These are phyloP conservation scores for Solanum lycopersicoides DNA, from an alignment of 257 asterid species.

Conservation along the genomic window DNA sequence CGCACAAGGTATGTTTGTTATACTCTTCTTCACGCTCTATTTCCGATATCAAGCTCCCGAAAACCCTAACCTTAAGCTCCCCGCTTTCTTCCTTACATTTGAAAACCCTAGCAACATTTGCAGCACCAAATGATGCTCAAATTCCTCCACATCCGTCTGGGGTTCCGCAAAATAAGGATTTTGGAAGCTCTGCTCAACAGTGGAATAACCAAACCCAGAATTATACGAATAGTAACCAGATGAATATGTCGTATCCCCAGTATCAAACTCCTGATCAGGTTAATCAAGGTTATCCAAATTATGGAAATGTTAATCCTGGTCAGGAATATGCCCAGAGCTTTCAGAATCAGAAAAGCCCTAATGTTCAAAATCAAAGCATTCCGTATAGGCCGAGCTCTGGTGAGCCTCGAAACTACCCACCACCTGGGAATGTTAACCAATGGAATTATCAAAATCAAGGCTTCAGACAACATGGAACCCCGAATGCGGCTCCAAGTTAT, in stretches of 20 bases:
- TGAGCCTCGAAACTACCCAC: conserved; percentile 14
- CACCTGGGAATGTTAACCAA: conserved; percentile 24
- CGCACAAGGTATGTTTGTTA: conserved; percentile 18
- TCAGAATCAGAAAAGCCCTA: conserved; percentile 1
- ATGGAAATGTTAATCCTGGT: conserved; percentile 15
- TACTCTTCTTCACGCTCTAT: conserved; percentile 3
- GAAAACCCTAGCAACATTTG: conserved; percentile 37
- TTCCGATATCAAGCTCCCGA: conserved; percentile 3
- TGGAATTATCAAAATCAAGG: conserved; percentile 32
- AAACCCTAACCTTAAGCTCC: conserved; percentile 22
- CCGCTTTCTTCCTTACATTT: conserved; percentile 1
- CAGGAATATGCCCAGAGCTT: conserved; percentile 8
- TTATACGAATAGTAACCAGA: conserved; percentile 9
- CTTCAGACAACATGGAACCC: conserved; percentile 13
- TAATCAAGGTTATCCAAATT: conserved; percentile 28
- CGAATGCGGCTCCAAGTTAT: conserved; percentile 18
- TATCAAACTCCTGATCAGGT: conserved; percentile 22
- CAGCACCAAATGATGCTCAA: conserved; percentile 25
- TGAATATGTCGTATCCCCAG: conserved; percentile 10
- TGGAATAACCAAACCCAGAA: conserved; percentile 7
- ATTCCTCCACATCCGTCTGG: not conserved
- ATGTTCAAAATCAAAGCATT: conserved; percentile 26
- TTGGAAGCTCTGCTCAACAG: conserved; percentile 11
- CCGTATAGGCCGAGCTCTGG: conserved; percentile 11
- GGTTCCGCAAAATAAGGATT: not conserved